Evolutionary conservation across 176 grass and related monocot genomes (phyloP), one percentile per base, ranked within the genome.

Genomic region (Eleusine indica): DNA sequence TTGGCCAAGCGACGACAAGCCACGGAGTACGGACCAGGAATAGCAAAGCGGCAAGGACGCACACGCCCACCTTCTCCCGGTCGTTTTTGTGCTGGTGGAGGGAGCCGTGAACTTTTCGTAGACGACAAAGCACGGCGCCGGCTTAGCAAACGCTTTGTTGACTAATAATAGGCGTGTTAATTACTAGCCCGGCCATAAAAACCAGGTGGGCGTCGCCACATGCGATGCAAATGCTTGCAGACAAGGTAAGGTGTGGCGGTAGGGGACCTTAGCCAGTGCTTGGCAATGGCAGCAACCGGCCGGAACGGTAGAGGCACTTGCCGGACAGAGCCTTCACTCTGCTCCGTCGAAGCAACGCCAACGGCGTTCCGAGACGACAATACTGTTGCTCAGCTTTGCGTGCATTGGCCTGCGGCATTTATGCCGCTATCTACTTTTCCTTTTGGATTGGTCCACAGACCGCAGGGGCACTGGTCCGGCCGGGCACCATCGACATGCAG

Each of bases 361-460:
- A 7, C 7, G 21, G 42, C 28, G 71, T 3, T 17, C 44, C 16
- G 25, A 28, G 17, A 48, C 16, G 12, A 76, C 37, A 22, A 38
- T 18, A 30, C 66, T 40, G 42, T 43, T 19, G 21, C 37, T 35
- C 49, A 19, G 29, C 30, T 19, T 32, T 18, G 16, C 2, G 71
- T 30, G 68, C 44, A 5, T 18, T 17, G 64, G 71, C 22, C 87
- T 35, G 18, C 51, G 11, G 22, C 64, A 90, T 78, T 90, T 73
- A 90, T 56, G 38, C 37, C 13, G 1, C 11, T 74, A 86, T 52
- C 83, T 6, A 37, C 13, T 80, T 80, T 43, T 42, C 79, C 39
- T 66, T 40, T 58, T 66, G 88, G 88, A 73, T 58, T 66, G 88
- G 88, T 78, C 88, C 88, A 90, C 53, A 39, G 40, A 9, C 19